These are phyloP conservation scores for Chrysophaeum taylorii DNA, from an alignment of 352 stramenopile genomes.

Conservation along the genomic window DNA sequence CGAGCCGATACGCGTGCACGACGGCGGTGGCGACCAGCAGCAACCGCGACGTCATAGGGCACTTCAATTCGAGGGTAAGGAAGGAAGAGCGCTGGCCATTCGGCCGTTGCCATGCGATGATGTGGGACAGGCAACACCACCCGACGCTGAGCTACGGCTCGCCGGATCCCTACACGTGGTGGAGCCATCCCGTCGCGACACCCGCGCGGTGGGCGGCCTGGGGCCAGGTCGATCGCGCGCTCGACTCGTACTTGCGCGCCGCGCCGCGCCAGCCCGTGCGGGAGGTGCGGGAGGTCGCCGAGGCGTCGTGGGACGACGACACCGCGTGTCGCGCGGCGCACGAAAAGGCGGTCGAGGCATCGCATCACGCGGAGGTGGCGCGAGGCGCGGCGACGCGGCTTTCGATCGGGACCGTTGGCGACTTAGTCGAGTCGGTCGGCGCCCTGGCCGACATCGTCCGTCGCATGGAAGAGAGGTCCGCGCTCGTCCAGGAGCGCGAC, in stretches of 20 bases:
- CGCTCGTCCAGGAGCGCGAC: slow-evolving; percentile 3
- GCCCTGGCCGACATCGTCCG: neutral
- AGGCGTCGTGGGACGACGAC: neutral
- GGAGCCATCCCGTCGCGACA: neutral
- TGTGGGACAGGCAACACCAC: too few relatives aligned
- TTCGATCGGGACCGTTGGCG: neutral
- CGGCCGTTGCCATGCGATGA: too few relatives aligned
- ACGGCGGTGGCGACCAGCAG: too few relatives aligned
- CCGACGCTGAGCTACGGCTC: neutral
- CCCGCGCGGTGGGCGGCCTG: neutral
- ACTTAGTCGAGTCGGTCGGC: neutral
- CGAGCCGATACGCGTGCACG: too few relatives aligned
- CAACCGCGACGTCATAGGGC: too few relatives aligned
- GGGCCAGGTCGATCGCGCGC: neutral
- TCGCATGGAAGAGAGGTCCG: slow-evolving; percentile 7
- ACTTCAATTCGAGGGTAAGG: too few relatives aligned
- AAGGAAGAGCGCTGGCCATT: too few relatives aligned
- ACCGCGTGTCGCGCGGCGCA: neutral
- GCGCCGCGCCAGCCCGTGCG: neutral
- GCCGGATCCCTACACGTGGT: neutral
- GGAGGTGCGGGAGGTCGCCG: too few relatives aligned
- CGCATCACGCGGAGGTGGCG: neutral
- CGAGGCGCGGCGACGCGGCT: neutral
- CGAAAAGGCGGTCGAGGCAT: neutral
- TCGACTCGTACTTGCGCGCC: neutral